Conservation (phyloP, 179 eudicot species). For the Spinacia oleracea region DNA sequence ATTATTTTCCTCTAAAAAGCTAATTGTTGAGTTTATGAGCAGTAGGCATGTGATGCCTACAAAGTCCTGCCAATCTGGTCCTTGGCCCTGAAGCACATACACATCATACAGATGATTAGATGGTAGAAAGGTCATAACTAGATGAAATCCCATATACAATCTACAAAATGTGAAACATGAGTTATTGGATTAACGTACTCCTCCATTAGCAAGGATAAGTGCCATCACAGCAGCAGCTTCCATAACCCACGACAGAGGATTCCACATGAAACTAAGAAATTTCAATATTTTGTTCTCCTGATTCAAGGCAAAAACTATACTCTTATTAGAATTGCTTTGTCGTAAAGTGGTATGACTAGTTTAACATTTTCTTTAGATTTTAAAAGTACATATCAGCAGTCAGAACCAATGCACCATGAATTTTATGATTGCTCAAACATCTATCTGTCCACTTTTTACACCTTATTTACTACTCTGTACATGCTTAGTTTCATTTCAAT, state of each 20-base stretch:
- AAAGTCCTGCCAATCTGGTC: slow-evolving; percentile 75
- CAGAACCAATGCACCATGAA: background rate
- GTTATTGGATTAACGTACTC: slow-evolving; percentile 32
- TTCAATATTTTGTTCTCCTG: slow-evolving; percentile 55
- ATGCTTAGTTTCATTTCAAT: background rate
- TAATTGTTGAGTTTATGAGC: slow-evolving; percentile 61
- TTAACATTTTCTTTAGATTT: background rate
- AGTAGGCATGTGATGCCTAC: slow-evolving; percentile 59
- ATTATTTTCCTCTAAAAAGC: slow-evolving; percentile 72
- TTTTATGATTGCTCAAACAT: background rate
- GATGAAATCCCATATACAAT: background rate
- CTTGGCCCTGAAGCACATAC: slow-evolving; percentile 46
- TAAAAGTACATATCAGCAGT: background rate
- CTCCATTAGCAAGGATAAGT: slow-evolving; percentile 52
- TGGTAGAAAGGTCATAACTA: background rate
- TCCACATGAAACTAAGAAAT: slow-evolving; percentile 60
- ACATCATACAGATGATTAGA: slow-evolving; percentile 1
- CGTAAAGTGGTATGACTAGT: background rate
- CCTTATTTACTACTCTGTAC: background rate
- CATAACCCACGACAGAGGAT: slow-evolving; percentile 60
- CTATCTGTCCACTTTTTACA: background rate
- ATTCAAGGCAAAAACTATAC: slow-evolving; percentile 8
- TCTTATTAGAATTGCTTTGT: background rate
- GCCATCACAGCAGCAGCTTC: slow-evolving; percentile 62
- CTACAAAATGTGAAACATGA: slow-evolving; percentile 1